Conservation (phyloP, 495 filamentous ascomycete genomes). For the Ramalina peruviana region DNA sequence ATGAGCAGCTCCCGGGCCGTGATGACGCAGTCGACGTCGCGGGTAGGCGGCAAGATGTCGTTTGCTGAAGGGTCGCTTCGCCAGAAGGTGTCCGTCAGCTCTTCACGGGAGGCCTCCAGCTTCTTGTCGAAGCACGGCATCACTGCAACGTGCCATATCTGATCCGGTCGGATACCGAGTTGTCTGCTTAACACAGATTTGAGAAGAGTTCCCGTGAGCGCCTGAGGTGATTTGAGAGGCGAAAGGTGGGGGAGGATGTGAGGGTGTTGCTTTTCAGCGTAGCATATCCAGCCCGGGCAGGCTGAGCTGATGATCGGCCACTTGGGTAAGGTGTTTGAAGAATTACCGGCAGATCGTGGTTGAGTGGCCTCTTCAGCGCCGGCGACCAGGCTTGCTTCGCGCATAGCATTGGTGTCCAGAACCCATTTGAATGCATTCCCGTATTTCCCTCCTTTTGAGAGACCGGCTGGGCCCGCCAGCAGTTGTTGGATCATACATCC, state of each 20-base stretch:
- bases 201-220: slow-evolving; percentile 72
- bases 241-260: slow-evolving; percentile 86
- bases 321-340: slow-evolving; percentile 27
- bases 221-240: slow-evolving; percentile 84
- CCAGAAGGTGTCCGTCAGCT: slow-evolving; percentile 78
- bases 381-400: slow-evolving; percentile 62
- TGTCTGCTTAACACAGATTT: slow-evolving; percentile 67
- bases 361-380: slow-evolving; percentile 64
- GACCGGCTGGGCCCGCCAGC: slow-evolving; percentile 52
- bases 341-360: slow-evolving; percentile 18
- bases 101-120: slow-evolving; percentile 83
- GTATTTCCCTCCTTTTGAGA: slow-evolving; percentile 52
- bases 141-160: slow-evolving; percentile 84
- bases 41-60: slow-evolving; percentile 33
- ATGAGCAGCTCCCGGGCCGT: slow-evolving; percentile 86
- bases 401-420: slow-evolving; percentile 68
- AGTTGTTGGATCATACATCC: slow-evolving; percentile 73
- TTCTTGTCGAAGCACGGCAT: slow-evolving; percentile 99
- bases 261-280: slow-evolving; percentile 93
- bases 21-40: slow-evolving; percentile 96
- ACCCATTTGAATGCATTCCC: slow-evolving; percentile 74
- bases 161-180: slow-evolving; percentile 56
- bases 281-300: slow-evolving; percentile 97
- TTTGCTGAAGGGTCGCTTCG: slow-evolving; percentile 8
- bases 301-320: slow-evolving; percentile 77